These are phyloP conservation scores for Peronospora belbahrii DNA, from an alignment of 352 stramenopile genomes.

Conservation along the genomic window DNA sequence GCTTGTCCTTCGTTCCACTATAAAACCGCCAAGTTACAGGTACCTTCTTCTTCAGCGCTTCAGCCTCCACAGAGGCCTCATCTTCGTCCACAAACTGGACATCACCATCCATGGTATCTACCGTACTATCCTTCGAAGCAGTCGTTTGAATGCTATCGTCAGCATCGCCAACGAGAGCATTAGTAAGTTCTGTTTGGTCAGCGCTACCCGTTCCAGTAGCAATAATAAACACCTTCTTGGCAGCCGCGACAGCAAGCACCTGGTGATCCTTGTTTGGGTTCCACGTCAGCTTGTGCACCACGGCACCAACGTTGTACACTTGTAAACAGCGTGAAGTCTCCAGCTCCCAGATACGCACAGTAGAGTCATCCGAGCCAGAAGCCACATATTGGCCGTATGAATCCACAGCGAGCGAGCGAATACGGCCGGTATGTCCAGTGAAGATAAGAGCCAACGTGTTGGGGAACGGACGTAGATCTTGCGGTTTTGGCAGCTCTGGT, in stretches of 20 bases:
- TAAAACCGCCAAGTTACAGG: slow-evolving; percentile 89
- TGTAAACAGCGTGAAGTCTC: slow-evolving; percentile 89
- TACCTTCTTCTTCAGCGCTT: slow-evolving; percentile 84
- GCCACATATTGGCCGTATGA: slow-evolving; percentile 96
- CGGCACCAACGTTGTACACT: slow-evolving; percentile 86
- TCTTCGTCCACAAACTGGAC: slow-evolving; percentile 65
- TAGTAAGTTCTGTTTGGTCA: slow-evolving; percentile 92
- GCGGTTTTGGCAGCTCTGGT: slow-evolving; percentile 93
- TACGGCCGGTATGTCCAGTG: slow-evolving; percentile 82
- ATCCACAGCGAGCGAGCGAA: slow-evolving; percentile 91
- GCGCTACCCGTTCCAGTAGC: slow-evolving; percentile 90
- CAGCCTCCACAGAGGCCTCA: slow-evolving; percentile 58
- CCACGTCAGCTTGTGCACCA: slow-evolving; percentile 92
- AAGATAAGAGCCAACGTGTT: slow-evolving; percentile 89
- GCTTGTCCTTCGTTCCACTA: slow-evolving; percentile 68
- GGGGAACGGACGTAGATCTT: slow-evolving; percentile 97
- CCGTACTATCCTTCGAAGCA: slow-evolving; percentile 30
- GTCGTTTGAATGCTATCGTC: slow-evolving; percentile 57
- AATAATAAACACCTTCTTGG: slow-evolving; percentile 89
- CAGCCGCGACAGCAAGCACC: slow-evolving; percentile 89
- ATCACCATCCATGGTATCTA: slow-evolving; percentile 22
- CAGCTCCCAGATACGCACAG: slow-evolving; percentile 95
- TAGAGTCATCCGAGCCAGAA: slow-evolving; percentile 93
- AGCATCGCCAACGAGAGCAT: slow-evolving; percentile 88
- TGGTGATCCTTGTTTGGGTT: slow-evolving; percentile 96